A percentile compares a stretch with the other conserved stretches of the same genome.
phyloP scores from a whole-genome alignment of 805 yeast genomes.

The Cyberlindnera suaveolens region DNA sequence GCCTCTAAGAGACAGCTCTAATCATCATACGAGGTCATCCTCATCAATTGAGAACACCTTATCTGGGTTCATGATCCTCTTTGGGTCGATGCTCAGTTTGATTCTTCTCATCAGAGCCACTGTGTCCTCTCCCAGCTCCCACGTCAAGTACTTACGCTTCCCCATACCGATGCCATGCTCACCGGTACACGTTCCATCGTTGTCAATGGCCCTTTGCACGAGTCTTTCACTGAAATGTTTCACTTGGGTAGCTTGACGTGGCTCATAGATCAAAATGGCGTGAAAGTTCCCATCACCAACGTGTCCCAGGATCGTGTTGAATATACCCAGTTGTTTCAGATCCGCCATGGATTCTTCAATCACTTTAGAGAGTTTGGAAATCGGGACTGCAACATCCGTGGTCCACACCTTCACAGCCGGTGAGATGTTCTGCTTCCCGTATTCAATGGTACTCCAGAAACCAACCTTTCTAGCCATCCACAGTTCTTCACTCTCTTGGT shows the following conservation, averaged over 20 bases:
- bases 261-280: conserved; percentile 52
- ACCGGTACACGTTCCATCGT: conserved; percentile 80
- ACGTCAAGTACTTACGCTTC: conserved; percentile 50
- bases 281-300: conserved; percentile 83
- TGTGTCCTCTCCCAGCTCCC: conserved; percentile 61
- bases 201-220: conserved; percentile 55
- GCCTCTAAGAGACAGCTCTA: too few relatives aligned
- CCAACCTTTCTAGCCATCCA: conserved; percentile 73
- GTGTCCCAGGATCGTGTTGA: conserved; percentile 65
- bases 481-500: conserved; percentile 53
- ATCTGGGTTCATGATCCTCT: conserved; percentile 68
- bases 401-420: conserved; percentile 57
- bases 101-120: conserved; percentile 66
- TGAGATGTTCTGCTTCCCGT: conserved; percentile 42
- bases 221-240: conserved; percentile 48
- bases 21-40: not conserved
- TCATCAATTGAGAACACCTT: conserved; percentile 69
- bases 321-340: conserved; percentile 42
- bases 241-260: conserved; percentile 41
- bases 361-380: conserved; percentile 54
- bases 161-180: conserved; percentile 83
- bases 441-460: conserved; percentile 57
- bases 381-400: conserved; percentile 78
- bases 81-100: conserved; percentile 68
- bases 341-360: conserved; percentile 57